Evolutionary conservation across 2,329 filamentous ascomycete species (phyloP), one percentile per base, ranked within the genome.

Genomic region (Nemania sp.): DNA sequence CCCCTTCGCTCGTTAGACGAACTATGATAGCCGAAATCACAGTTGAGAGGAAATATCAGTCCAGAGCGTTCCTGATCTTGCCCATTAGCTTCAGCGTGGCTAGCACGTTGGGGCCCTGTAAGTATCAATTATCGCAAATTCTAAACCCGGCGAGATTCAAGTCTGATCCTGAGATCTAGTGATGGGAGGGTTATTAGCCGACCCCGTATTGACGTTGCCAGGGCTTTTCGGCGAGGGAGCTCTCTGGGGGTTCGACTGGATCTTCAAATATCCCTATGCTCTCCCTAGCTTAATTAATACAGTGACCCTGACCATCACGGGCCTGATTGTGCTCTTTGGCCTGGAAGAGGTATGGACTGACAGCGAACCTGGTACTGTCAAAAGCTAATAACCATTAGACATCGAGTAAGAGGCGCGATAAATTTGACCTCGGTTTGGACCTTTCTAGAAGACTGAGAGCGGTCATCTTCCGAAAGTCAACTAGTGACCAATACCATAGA

Each of bases 201-300:
- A 91, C 67, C 88, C 89, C 0, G 78, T 83, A 5, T 78, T 77
- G 6, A 87, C 78, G 10, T 84, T 90, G 69, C 88, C 89, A 0
- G 73, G 74, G 0, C 54, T 89, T 0, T 91, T 92, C 68, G 87
- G 86, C 0, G 80, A 83, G 3, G 81, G 79, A 0, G 85, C 85
- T 0, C 63, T 79, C 0, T 72, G 90, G 48, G 87, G 86, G 0
- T 86, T 87, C 1, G 75, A 80, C 63, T 90, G 89, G 86, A 85
- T 90, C 79, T 78, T 76, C 18, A 75, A 76, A 51, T 91, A 86
- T 74, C 89, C 89, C 0, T 91, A 88, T 74, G 87, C 87, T 1
- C 75, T 91, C 40, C 89, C 89, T 0, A 90, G 89, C 68, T 73
- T 91, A 0, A 77, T 90, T 51, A 90, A 86, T 68, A 86, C 85